Conservation (phyloP, 345 rosid genomes). For the Acer yangbiense region DNA sequence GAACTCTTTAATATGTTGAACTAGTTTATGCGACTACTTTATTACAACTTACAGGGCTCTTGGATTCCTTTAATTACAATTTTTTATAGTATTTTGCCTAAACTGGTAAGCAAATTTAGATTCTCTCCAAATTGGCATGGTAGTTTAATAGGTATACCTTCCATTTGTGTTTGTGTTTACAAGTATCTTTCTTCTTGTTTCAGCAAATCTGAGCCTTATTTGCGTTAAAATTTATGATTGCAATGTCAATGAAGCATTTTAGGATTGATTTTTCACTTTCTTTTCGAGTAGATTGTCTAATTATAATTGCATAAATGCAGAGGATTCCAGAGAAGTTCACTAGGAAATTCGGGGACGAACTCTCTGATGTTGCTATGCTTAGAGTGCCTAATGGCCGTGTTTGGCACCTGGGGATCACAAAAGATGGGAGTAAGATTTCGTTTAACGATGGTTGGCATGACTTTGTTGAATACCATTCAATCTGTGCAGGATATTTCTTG, state of each 20-base stretch:
- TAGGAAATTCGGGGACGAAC: conserved; percentile 32
- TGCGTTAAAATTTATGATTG: neutral
- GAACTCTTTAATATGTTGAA: neutral
- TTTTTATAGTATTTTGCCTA: too few species aligned
- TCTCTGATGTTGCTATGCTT: conserved; percentile 35
- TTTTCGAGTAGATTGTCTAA: neutral
- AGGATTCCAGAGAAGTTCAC: conserved; percentile 38
- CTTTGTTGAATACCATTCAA: conserved; percentile 35
- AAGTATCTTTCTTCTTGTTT: neutral
- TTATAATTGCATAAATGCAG: conserved; percentile 24
- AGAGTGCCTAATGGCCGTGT: conserved; percentile 33
- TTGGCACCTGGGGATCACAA: conserved; percentile 42
- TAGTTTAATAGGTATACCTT: neutral
- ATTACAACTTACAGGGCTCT: too few species aligned
- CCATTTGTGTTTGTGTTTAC: neutral
- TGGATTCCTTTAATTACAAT: too few species aligned
- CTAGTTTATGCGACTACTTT: too few species aligned
- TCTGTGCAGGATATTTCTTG: conserved; percentile 33
- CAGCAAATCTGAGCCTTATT: too few species aligned
- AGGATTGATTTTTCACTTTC: neutral
- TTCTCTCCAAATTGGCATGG: neutral
- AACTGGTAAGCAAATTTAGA: too few species aligned
- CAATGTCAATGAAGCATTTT: neutral
- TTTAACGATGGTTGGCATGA: conserved; percentile 46
- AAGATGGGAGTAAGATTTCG: conserved; percentile 28